A percentile compares a stretch with the other conserved stretches of the same genome.
Evolutionary conservation across 352 stramenopile species (phyloP).

Genomic region (Globisporangium apiculatum): DNA sequence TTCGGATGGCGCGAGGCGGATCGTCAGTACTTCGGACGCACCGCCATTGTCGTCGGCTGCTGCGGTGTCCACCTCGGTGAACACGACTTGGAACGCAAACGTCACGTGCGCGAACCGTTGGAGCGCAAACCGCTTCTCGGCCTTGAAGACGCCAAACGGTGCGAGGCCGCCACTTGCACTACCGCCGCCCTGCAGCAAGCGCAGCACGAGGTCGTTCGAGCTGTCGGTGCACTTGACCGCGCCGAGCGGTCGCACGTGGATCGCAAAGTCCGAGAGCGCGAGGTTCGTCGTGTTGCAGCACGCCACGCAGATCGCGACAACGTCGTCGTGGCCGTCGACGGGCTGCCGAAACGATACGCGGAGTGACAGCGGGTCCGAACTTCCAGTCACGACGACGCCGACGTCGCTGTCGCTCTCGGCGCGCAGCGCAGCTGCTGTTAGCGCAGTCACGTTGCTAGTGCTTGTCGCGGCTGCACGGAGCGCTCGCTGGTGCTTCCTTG

Average conservation of each 20-base stretch:
- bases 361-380: constrained; percentile 51
- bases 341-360: constrained; percentile 51
- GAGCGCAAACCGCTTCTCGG: constrained; percentile 61
- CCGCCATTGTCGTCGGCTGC: constrained; percentile 15
- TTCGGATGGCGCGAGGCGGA: constrained; percentile 28
- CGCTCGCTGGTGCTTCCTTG: constrained; percentile 13
- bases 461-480: background rate
- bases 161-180: constrained; percentile 31
- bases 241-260: constrained; percentile 42
- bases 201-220: constrained; percentile 53
- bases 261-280: constrained; percentile 52
- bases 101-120: constrained; percentile 39
- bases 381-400: constrained; percentile 39
- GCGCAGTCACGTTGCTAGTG: too few species aligned
- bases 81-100: constrained; percentile 62
- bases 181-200: constrained; percentile 27
- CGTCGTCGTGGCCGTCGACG: constrained; percentile 30
- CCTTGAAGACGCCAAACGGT: constrained; percentile 53
- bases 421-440: background rate
- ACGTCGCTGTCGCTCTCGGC: background rate
- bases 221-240: constrained; percentile 43
- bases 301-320: constrained; percentile 37
- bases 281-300: constrained; percentile 68
- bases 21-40: constrained; percentile 1
- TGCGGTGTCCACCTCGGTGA: constrained; percentile 25